Percentiles rank a stretch among this genome's conserved stretches.
phyloP scores from a whole-genome alignment of 257 asterid genomes.

The Nicotiana benthamiana region DNA sequence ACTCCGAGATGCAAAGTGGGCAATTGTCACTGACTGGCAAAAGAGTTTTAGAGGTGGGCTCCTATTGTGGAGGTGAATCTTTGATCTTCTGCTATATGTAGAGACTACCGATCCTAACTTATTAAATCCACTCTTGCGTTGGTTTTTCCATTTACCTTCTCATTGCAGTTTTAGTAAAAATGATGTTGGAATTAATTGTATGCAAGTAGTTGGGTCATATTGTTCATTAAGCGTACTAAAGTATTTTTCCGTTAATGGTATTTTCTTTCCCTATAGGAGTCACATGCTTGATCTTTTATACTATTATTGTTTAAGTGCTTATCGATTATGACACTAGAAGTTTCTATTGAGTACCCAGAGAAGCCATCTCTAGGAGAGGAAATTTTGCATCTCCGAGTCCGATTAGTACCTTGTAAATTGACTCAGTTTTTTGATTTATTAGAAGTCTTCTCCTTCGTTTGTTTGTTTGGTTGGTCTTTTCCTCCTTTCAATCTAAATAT shows the following conservation, averaged over 20 bases:
- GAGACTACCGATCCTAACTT: not conserved
- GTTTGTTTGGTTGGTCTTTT: not conserved
- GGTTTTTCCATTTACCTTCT: not conserved
- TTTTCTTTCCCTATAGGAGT: not conserved
- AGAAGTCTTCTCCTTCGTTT: not conserved
- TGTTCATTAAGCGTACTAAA: not conserved
- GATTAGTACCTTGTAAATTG: not conserved
- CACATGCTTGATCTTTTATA: not conserved
- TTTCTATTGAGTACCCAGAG: not conserved
- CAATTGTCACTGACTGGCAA: conserved; percentile 50
- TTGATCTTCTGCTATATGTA: not conserved
- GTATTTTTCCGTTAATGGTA: not conserved
- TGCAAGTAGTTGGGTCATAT: not conserved
- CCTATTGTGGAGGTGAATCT: conserved; percentile 41
- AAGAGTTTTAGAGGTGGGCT: conserved; percentile 88
- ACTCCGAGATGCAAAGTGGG: conserved; percentile 49
- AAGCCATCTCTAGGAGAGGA: not conserved
- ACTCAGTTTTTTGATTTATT: not conserved
- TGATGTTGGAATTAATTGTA: not conserved
- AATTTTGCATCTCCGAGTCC: not conserved
- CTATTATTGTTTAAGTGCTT: not conserved
- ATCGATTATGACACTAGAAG: not conserved
- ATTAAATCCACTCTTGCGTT: not conserved
- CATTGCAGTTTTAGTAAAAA: not conserved
- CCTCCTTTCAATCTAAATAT: not conserved